Evolutionary conservation across 2,329 filamentous ascomycete genomes (phyloP), one percentile per base, ranked within the genome.

Genomic region (Microthyrium microscopicum): DNA sequence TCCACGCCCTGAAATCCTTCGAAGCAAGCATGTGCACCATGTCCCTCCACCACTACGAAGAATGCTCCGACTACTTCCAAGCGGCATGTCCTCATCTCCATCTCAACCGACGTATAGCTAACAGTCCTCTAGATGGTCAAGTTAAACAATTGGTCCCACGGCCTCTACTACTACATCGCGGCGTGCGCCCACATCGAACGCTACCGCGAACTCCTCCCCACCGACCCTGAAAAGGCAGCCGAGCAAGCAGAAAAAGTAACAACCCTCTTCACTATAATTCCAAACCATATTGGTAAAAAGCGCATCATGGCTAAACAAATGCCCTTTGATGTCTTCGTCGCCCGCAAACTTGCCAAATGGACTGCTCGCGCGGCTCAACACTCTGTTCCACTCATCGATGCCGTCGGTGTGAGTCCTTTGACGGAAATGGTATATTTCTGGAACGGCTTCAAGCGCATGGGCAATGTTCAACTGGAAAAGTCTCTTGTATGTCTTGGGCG

Each of bases 361-460:
- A 77, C 91, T 46, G 71, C 73, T 20, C 67, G 83, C 16, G 73
- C 79, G 4, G 76, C 75, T 47, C 61, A 68, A 29, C 68, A 74
- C 53, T 62, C 66, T 2, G 56, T 82, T 20, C 68, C 76, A 30
- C 61, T 94, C 3, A 68, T 78, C 2, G 87, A 95, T 44, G 84
- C 79, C 0, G 64, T 91, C 6, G 84, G 84, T 0, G 65, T 81
- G 3, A 79, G 75, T 39, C 89, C 89, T 0, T 62, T 82, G 1
- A 71, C 84, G 46, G 89, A 95, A 58, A 92, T 95, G 78, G 75
- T 79, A 9, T 92, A 87, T 52, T 73, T 95, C 45, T 95, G 85
- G 85, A 85, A 82, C 47, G 87, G 85, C 1, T 73, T 72, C 44
- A 87, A 81, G 54, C 73, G 83, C 35, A 91, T 93, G 81, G 61